Percentiles rank a stretch among this genome's conserved stretches.
phyloP scores from a whole-genome alignment of 2,329 filamentous ascomycete species.

The Aciculosporium take region DNA sequence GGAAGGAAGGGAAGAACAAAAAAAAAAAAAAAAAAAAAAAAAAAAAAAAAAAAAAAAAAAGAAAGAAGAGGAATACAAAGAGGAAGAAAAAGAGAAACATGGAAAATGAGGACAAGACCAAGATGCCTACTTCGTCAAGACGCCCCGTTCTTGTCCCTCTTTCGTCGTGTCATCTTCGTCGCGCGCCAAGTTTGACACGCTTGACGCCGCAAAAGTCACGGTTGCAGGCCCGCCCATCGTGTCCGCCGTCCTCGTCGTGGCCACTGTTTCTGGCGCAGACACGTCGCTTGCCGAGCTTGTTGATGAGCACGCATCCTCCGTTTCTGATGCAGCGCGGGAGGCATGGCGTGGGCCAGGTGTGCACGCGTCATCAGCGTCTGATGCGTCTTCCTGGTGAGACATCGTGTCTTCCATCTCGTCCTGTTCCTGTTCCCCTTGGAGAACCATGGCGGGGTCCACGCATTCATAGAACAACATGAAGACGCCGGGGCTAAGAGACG shows the following conservation, averaged over 20 bases:
- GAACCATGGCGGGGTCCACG: conserved; percentile 38
- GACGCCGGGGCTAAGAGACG: conserved; percentile 58
- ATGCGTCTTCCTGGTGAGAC: neutral
- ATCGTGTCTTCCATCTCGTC: conserved; percentile 8
- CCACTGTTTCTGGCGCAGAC: neutral
- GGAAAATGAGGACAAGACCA: neutral
- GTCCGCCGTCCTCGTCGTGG: conserved; percentile 1
- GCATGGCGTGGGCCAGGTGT: neutral
- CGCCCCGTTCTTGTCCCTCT: neutral
- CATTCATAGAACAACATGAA: conserved; percentile 98
- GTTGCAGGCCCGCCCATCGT: neutral
- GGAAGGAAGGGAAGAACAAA: no score
- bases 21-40: neutral
- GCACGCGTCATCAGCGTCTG: neutral
- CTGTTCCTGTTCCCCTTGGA: conserved; percentile 18
- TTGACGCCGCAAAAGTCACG: conserved; percentile 1
- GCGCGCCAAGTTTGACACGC: conserved; percentile 2
- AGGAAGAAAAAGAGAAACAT: neutral
- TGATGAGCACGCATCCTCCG: neutral
- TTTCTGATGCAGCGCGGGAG: neutral
- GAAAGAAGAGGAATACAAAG: neutral
- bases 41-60: neutral
- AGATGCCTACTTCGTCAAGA: neutral
- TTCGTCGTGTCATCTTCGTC: conserved; percentile 1
- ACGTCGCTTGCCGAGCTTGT: conserved; percentile 5